Conservation (phyloP, 305 asterid species). For the Lippia alba region DNA sequence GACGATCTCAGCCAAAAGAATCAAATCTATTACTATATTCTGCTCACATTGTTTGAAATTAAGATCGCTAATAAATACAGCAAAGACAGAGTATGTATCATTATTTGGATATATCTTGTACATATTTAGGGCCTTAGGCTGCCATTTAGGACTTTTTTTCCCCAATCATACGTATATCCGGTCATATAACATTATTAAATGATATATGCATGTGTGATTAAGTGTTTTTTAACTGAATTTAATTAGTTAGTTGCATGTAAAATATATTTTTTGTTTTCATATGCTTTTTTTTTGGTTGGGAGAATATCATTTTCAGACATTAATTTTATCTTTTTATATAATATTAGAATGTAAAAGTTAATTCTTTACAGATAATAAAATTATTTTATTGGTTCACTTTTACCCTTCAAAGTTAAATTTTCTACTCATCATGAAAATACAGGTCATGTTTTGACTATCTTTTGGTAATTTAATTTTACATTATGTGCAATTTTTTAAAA, state of each 20-base stretch:
- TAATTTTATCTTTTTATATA: too few species aligned
- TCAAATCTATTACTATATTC: not conserved
- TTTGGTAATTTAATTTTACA: not conserved
- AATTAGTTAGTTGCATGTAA: too few species aligned
- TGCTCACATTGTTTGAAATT: slow-evolving; percentile 37
- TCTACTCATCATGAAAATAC: not conserved
- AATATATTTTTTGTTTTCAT: too few species aligned
- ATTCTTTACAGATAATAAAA: too few species aligned
- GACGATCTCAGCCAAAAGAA: too few species aligned
- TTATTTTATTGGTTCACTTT: too few species aligned
- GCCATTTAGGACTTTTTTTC: slow-evolving; percentile 22
- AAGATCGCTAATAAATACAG: slow-evolving; percentile 18
- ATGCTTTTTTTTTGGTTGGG: too few species aligned
- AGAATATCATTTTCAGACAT: too few species aligned
- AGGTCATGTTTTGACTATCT: not conserved
- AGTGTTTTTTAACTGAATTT: not conserved
- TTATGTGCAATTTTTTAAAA: not conserved
- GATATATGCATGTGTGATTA: not conserved
- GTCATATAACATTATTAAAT: not conserved
- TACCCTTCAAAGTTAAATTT: not conserved
- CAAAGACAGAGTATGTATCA: slow-evolving; percentile 11
- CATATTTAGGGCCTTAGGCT: slow-evolving; percentile 3
- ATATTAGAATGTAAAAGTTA: too few species aligned
- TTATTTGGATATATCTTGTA: not conserved
- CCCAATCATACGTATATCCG: not conserved